Conservation (phyloP, 768 basidiomycete genomes). For the Leccinum variicolor region DNA sequence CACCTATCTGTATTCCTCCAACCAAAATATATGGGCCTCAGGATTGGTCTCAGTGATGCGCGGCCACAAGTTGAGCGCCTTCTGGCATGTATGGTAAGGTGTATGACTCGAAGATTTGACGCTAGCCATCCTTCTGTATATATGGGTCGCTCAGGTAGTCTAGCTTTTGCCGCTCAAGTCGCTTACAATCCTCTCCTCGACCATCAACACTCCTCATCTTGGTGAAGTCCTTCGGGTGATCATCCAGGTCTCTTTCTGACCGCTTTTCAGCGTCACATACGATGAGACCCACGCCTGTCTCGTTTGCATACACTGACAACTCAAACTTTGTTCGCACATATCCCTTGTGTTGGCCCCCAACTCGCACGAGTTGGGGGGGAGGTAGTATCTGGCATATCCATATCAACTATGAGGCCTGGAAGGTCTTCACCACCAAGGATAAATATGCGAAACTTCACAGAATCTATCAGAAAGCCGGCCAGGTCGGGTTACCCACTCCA, state of each 20-base stretch:
- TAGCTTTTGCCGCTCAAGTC: not conserved
- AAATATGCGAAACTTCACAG: not conserved
- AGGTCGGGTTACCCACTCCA: not conserved
- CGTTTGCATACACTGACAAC: not conserved
- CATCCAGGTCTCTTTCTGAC: not conserved
- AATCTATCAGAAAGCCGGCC: not conserved
- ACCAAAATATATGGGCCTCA: not conserved
- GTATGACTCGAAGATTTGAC: not conserved
- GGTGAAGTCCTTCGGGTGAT: not conserved
- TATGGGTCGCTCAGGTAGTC: too few species aligned
- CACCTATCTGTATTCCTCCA: not conserved
- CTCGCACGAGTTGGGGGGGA: not conserved
- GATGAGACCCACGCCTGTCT: not conserved
- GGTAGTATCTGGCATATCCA: not conserved
- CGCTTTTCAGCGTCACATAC: not conserved
- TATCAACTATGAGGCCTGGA: not conserved
- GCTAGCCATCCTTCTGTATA: not conserved
- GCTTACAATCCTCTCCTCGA: not conserved
- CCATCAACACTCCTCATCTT: not conserved
- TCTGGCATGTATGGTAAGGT: not conserved
- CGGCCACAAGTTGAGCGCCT: not conserved
- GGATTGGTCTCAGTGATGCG: not conserved
- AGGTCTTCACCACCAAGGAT: not conserved
- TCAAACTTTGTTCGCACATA: rapidly evolving
- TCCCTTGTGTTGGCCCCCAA: not conserved